Base-by-base conservation (phyloP, 495 filamentous ascomycete genomes). In the Xylaria grammica region DNA sequence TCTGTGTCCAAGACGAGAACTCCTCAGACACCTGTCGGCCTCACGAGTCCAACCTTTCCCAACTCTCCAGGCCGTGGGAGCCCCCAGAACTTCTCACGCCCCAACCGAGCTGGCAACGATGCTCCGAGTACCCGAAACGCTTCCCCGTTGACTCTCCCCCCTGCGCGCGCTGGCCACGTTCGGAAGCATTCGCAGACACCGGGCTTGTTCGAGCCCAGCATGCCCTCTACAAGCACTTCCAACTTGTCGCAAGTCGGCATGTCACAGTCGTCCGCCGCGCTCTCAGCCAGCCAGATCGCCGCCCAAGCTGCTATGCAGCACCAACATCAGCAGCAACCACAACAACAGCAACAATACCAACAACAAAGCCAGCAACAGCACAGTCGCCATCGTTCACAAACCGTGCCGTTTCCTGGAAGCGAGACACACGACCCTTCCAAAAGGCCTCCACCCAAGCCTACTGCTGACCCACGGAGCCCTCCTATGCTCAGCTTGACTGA, bases 201-300 rank as follows among this genome's bases (percentile, higher is more conserved):
- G 68, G 94, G 94, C 60, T 89, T 92, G 78, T 97, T 97, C 69
- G 93, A 97, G 75, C 91, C 94, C 5, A 88, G 88, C 30, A 78
- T 97, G 34, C 91, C 92, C 2, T 91, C 91, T n/a, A 81, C 80
- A 20, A 83, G 76, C 74, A 76, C 76, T 0, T 72, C 86, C 85
- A 79, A 70, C 84, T 81, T 76, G 69, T 80, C 67, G 27, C 83
- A 81, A 73, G 77, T 81, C 76, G 80, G 71, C 30, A 70, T 77
- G 63, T 60, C 66, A 20, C 76, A 77, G 42, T 50, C 71, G 7
- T 76, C 71, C 67, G 72, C 73, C 40, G 69, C 79, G 10, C 75
- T 82, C 61, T 81, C 88, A 3, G 91, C 93, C 8, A 94, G 91
- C 64, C 87, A 92, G 71, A 96, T 96, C 68, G 94, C 94, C 20